Base-by-base conservation (phyloP, 1,284 basidiomycete species). In the Irpex lacteus region DNA sequence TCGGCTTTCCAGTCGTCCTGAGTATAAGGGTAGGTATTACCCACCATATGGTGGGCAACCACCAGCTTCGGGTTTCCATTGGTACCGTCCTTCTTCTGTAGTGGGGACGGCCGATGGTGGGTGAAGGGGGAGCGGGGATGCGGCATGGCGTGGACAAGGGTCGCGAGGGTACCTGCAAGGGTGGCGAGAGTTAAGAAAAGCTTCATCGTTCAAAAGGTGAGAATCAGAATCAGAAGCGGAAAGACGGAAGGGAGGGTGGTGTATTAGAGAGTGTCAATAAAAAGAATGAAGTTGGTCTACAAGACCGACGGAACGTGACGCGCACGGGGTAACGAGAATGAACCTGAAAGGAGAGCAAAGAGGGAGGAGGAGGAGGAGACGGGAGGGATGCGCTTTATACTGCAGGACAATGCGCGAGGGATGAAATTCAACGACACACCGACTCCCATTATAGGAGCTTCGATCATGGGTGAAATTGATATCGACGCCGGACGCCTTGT, bases 11-110 rank as follows among this genome's bases (percentile, higher is more conserved):
- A 92, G 68, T 84, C 80, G 65, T 82, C 72, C 37, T 77, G 66
- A 3, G 81, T 86, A 74, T 90, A 92, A 0, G 88, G 83, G 68
- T 81, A 85, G 0, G 85, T 81, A 67, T 90, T 90, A 60, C 89
- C 89, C 60, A 91, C 83, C 78, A 90, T 89, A 66, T 86, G 82
- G 70, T 90, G 88, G 2, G 86, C 84, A 15, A 88, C 78, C 15
- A 90, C 87, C 73, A 81, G 79, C 80, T 88, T 89, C 1, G 70
- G 70, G 40, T 73, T 64, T 40, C 60, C 68, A 15, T 5, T 3
- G 26, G 26, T 26, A 26, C 57, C 63, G 11, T 38, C 34, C 60
- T 61, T 61, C 61, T 62, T 62, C 64, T 62, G 47, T 63, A 65
- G 15, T 9, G 38, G 4, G 8, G 40, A 26, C 52, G 50, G 32